A percentile compares a stretch with the other conserved stretches of the same genome.
Evolutionary conservation across 805 yeast species (phyloP).

Genomic region (Starmerella bombi): DNA sequence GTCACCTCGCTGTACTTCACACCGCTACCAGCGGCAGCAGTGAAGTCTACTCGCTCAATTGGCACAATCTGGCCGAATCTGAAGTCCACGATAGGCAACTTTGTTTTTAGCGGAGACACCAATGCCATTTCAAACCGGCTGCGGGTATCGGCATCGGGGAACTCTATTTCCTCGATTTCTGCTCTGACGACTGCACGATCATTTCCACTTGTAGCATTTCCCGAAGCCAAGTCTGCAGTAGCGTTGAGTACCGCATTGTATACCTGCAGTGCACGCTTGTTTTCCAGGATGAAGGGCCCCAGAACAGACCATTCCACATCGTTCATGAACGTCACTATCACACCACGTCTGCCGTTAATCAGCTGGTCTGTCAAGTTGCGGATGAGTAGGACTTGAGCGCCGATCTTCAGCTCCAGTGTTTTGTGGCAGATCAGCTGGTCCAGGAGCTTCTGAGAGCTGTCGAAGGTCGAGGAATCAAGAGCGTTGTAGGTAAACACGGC

Average conservation of each 20-base stretch:
- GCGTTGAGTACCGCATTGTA: slow-evolving; percentile 16
- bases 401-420: slow-evolving; percentile 50
- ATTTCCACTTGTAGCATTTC: too few relatives aligned
- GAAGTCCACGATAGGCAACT: slow-evolving; percentile 20
- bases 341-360: slow-evolving; percentile 86
- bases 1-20: slow-evolving; percentile 40
- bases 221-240: too few relatives aligned
- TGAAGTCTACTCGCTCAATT: slow-evolving; percentile 15
- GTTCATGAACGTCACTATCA: slow-evolving; percentile 41
- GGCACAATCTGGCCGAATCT: slow-evolving; percentile 10
- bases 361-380: slow-evolving; percentile 53
- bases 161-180: slow-evolving; percentile 8
- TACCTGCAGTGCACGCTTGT: slow-evolving; percentile 8
- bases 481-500: slow-evolving; percentile 34
- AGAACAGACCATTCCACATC: slow-evolving; percentile 14
- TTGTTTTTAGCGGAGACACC: slow-evolving; percentile 4
- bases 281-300: slow-evolving; percentile 5
- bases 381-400: slow-evolving; percentile 85
- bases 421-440: slow-evolving; percentile 66
- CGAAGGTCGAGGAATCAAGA: slow-evolving; percentile 30
- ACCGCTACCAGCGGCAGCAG: slow-evolving; percentile 7
- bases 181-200: slow-evolving; percentile 3
- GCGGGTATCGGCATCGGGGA: slow-evolving; percentile 8
- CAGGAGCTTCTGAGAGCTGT: slow-evolving; percentile 27
- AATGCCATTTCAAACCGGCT: slow-evolving; percentile 4